phyloP scores from a whole-genome alignment of 2,329 filamentous ascomycete species.

The Ilyonectria robusta region DNA sequence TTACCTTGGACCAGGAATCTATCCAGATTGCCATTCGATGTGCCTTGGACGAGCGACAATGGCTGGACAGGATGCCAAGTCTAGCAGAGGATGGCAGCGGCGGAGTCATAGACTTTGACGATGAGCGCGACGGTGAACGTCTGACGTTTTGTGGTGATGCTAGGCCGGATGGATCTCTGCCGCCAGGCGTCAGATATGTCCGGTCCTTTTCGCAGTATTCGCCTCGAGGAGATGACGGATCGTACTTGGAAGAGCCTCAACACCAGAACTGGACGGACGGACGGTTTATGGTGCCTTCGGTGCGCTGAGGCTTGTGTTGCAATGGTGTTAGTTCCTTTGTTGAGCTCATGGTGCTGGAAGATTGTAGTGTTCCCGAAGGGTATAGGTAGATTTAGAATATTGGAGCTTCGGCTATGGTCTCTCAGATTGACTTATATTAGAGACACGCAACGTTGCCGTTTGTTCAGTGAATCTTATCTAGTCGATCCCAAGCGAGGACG shows the following conservation, averaged over 20 bases:
- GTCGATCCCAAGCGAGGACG: not conserved
- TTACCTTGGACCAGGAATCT: conserved; percentile 62
- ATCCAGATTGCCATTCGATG: conserved; percentile 57
- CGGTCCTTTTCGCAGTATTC: conserved; percentile 55
- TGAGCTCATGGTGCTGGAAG: no score
- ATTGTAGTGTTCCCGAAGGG: not conserved
- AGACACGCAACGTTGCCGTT: not conserved
- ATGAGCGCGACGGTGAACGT: conserved; percentile 53
- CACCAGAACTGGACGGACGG: conserved; percentile 38
- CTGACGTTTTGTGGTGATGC: conserved; percentile 52
- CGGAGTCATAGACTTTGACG: conserved; percentile 59
- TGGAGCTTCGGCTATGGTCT: not conserved
- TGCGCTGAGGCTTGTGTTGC: conserved; percentile 12
- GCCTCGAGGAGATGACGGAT: conserved; percentile 58
- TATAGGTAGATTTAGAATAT: not conserved
- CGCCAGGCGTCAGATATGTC: conserved; percentile 47
- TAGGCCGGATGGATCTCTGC: conserved; percentile 55
- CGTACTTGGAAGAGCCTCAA: conserved; percentile 48
- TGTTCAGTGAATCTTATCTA: not conserved
- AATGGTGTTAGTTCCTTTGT: not conserved
- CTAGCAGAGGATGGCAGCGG: conserved; percentile 54
- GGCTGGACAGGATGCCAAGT: conserved; percentile 50
- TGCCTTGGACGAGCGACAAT: conserved; percentile 56
- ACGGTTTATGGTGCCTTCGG: conserved; percentile 35
- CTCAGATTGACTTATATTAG: not conserved